Percentiles rank a stretch among this genome's conserved stretches.
Conservation (phyloP, 306 rosid genomes). For the Quercus agrifolia region DNA sequence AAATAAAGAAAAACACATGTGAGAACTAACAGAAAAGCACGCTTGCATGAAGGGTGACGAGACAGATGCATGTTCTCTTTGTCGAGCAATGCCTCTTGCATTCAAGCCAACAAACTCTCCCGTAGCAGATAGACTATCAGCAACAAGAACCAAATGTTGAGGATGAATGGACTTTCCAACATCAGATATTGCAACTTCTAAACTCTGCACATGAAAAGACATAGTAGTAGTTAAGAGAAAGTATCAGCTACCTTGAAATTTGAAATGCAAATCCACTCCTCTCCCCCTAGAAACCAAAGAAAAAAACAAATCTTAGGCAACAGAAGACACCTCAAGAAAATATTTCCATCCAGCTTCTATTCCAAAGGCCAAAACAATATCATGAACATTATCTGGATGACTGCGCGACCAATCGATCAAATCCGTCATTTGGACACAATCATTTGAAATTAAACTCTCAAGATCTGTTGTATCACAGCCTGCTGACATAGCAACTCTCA, state of each 20-base stretch:
- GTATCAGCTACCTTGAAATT: slow-evolving; percentile 9
- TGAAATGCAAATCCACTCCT: background rate
- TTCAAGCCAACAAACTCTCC: slow-evolving; percentile 90
- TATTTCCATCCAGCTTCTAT: slow-evolving; percentile 77
- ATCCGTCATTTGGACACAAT: slow-evolving; percentile 59
- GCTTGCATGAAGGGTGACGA: slow-evolving; percentile 89
- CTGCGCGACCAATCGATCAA: slow-evolving; percentile 91
- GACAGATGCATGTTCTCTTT: slow-evolving; percentile 60
- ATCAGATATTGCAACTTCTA: slow-evolving; percentile 65
- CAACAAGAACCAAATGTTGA: slow-evolving; percentile 70
- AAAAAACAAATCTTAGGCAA: slow-evolving; percentile 5
- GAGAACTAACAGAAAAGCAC: slow-evolving; percentile 85
- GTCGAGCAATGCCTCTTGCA: slow-evolving; percentile 72
- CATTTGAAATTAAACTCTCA: slow-evolving; percentile 60
- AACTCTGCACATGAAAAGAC: slow-evolving; percentile 48
- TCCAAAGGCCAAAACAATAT: slow-evolving; percentile 64
- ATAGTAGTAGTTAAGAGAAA: slow-evolving; percentile 13
- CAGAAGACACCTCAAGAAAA: slow-evolving; percentile 56
- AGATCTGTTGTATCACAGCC: slow-evolving; percentile 30
- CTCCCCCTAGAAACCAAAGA: background rate
- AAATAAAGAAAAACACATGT: background rate
- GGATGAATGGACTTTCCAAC: slow-evolving; percentile 78
- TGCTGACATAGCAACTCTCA: slow-evolving; percentile 64
- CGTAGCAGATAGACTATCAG: slow-evolving; percentile 63
- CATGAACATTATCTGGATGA: slow-evolving; percentile 78